Conservation (phyloP, 1,284 basidiomycete genomes). For the Pseudozyma hubeiensis region DNA sequence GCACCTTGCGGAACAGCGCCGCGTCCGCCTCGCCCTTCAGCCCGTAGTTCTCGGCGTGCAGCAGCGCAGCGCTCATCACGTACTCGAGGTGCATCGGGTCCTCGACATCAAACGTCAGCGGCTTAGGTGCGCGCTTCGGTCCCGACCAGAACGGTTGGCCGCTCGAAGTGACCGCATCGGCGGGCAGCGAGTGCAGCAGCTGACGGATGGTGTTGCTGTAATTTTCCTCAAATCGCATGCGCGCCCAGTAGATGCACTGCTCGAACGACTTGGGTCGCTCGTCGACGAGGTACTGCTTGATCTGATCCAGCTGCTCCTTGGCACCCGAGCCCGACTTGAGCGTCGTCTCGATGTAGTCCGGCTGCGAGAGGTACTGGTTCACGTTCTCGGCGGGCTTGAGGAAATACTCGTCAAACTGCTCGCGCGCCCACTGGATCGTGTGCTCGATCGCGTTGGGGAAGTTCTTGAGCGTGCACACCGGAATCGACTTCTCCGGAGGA, state of each 20-base stretch:
- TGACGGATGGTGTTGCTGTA: slow-evolving; percentile 95
- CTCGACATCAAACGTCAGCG: slow-evolving; percentile 79
- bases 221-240: slow-evolving; percentile 93
- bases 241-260: slow-evolving; percentile 97
- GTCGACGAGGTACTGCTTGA: slow-evolving; percentile 89
- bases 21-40: slow-evolving; percentile 88
- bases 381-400: slow-evolving; percentile 93
- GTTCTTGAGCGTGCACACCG: slow-evolving; percentile 98
- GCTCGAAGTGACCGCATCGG: slow-evolving; percentile 86
- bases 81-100: slow-evolving; percentile 89
- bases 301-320: slow-evolving; percentile 81
- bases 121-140: slow-evolving; percentile 96
- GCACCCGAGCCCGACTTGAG: slow-evolving; percentile 74
- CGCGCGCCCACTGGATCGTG: slow-evolving; percentile 94
- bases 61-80: slow-evolving; percentile 91
- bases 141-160: slow-evolving; percentile 84
- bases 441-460: slow-evolving; percentile 99
- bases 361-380: slow-evolving; percentile 95
- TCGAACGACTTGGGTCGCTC: slow-evolving; percentile 94
- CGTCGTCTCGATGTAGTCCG: slow-evolving; percentile 93
- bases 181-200: slow-evolving; percentile 91
- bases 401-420: slow-evolving; percentile 91
- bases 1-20: slow-evolving; percentile 83
- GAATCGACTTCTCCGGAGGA: slow-evolving; percentile 97
- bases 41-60: slow-evolving; percentile 98